Conservation (phyloP, 495 filamentous ascomycete genomes). For the Aspergillus homomorphus region DNA sequence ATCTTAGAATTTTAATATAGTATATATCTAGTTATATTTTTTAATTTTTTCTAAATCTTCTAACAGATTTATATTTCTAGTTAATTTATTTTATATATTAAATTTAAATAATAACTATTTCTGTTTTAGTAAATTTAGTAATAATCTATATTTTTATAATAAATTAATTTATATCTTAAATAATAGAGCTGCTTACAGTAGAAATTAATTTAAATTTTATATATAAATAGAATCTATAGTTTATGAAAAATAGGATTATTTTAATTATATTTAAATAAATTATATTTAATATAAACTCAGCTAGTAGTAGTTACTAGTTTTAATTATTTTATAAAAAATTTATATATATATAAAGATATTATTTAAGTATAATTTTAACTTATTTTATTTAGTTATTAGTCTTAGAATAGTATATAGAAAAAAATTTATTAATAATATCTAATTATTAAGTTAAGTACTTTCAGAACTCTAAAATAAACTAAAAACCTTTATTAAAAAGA, state of each 20-base stretch:
- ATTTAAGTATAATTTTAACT: neutral
- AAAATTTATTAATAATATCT: too few species aligned
- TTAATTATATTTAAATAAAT: neutral
- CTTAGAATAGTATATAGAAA: neutral
- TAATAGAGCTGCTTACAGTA: too few species aligned
- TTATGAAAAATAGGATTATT: slow-evolving; percentile 1
- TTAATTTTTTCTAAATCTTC: neutral
- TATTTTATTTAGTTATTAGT: neutral
- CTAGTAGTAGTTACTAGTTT: too few species aligned
- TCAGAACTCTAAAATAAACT: too few species aligned
- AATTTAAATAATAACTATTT: slow-evolving; percentile 1
- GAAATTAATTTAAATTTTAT: slow-evolving; percentile 1
- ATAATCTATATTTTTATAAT: too few species aligned
- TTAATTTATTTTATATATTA: neutral
- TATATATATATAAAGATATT: neutral
- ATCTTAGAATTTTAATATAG: too few species aligned
- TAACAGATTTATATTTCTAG: neutral
- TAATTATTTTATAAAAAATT: neutral
- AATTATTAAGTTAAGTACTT: too few species aligned
- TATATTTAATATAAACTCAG: neutral
- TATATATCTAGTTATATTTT: too few species aligned
- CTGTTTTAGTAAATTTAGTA: too few species aligned
- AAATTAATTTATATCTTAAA: too few species aligned
- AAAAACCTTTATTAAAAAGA: too few species aligned
- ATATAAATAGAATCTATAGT: slow-evolving; percentile 1